Evolutionary conservation across 2,329 filamentous ascomycete genomes (phyloP).

Genomic region (Chaetomium olivaceum): DNA sequence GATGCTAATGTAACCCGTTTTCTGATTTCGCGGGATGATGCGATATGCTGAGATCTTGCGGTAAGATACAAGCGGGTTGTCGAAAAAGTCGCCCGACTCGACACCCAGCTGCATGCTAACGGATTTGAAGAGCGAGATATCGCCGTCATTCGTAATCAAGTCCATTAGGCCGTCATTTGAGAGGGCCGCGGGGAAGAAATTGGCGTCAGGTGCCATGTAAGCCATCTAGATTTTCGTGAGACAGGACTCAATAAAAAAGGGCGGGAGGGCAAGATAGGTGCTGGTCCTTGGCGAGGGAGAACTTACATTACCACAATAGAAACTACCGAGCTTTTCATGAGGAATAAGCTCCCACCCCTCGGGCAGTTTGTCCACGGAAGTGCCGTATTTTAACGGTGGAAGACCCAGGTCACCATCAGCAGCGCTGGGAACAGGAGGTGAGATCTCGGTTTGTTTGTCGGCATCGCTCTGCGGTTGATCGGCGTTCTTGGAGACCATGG

Average conservation of each 20-base stretch:
- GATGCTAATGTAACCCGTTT: conserved; percentile 79
- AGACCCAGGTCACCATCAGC: conserved; percentile 50
- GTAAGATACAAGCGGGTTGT: conserved; percentile 75
- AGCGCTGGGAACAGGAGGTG: conserved; percentile 4
- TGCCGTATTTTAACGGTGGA: conserved; percentile 76
- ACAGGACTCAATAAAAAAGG: not conserved
- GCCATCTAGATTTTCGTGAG: conserved; percentile 61
- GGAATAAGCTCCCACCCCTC: conserved; percentile 73
- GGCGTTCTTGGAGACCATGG: conserved; percentile 3
- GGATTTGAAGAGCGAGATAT: conserved; percentile 66
- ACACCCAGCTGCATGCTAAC: conserved; percentile 71
- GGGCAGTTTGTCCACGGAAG: conserved; percentile 73
- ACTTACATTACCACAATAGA: conserved; percentile 85
- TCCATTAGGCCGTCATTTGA: conserved; percentile 86
- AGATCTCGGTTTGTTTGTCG: conserved; percentile 4
- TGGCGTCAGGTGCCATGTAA: conserved; percentile 82
- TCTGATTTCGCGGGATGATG: conserved; percentile 71
- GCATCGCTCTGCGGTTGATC: conserved; percentile 1
- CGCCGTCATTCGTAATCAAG: conserved; percentile 76
- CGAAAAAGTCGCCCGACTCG: conserved; percentile 74
- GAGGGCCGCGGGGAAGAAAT: conserved; percentile 83
- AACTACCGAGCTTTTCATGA: conserved; percentile 80
- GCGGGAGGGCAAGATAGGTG: not conserved
- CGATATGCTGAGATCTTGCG: conserved; percentile 86
- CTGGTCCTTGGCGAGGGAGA: not conserved